Conservation (phyloP, 805 yeast species). For the Cyberlindnera japonica region DNA sequence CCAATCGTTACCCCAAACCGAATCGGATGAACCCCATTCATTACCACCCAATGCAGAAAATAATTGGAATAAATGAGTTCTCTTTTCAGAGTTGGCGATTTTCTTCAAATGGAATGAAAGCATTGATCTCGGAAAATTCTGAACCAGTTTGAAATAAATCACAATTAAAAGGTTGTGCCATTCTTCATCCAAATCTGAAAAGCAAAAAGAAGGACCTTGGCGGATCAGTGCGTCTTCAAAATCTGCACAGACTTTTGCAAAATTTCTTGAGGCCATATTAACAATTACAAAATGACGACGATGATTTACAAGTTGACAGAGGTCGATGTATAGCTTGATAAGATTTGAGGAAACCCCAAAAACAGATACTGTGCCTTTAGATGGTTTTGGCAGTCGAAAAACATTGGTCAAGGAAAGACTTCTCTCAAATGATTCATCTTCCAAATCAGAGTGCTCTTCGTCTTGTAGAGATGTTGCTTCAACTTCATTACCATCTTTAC, state of each 20-base stretch:
- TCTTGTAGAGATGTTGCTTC: conserved; percentile 1
- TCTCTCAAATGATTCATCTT: conserved; percentile 4
- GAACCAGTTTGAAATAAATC: conserved; percentile 20
- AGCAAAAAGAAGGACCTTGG: conserved; percentile 14
- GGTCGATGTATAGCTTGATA: conserved; percentile 34
- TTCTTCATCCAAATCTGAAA: conserved; percentile 6
- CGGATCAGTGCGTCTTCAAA: conserved; percentile 38
- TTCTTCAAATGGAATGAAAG: conserved; percentile 13
- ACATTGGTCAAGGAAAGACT: conserved; percentile 8
- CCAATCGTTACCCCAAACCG: conserved; percentile 18
- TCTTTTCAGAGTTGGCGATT: neutral
- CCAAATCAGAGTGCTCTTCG: neutral
- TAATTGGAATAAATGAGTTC: conserved; percentile 3
- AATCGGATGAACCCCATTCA: neutral
- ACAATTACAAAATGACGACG: conserved; percentile 35
- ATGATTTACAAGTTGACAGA: conserved; percentile 43
- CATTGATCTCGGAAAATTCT: conserved; percentile 22
- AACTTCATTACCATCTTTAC: conserved; percentile 3
- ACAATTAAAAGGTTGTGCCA: conserved; percentile 20
- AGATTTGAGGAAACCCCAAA: conserved; percentile 26
- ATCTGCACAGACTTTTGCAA: conserved; percentile 45
- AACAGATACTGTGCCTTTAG: conserved; percentile 6
- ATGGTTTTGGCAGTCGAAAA: conserved; percentile 1
- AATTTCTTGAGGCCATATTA: conserved; percentile 41
- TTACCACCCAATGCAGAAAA: conserved; percentile 7